Conservation (phyloP, 2,329 filamentous ascomycete genomes). For the Penicillium frequentans region DNA sequence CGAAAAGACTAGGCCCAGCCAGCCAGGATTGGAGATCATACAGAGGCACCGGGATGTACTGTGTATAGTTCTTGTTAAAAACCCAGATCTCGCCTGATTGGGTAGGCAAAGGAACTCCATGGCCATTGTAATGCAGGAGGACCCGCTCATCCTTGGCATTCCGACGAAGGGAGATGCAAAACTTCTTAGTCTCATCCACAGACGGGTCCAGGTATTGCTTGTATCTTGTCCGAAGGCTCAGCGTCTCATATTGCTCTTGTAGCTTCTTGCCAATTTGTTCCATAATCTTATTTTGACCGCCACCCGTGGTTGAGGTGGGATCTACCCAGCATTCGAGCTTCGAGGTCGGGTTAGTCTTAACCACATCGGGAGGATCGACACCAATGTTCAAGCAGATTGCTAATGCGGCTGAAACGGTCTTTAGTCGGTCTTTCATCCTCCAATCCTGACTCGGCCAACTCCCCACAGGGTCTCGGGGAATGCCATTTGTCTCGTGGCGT, state of each 20-base stretch:
- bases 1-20: slow-evolving; percentile 90
- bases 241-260: slow-evolving; percentile 94
- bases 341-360: slow-evolving; percentile 90
- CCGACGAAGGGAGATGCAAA: slow-evolving; percentile 82
- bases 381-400: slow-evolving; percentile 96
- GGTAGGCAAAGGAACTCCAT: slow-evolving; percentile 94
- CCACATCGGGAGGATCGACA: slow-evolving; percentile 93
- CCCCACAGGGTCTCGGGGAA: slow-evolving; percentile 64
- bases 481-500: slow-evolving; percentile 90
- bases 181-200: slow-evolving; percentile 95
- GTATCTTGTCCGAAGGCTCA: slow-evolving; percentile 93
- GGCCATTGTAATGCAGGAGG: slow-evolving; percentile 97
- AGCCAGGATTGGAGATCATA: slow-evolving; percentile 97
- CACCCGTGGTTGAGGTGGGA: slow-evolving; percentile 73
- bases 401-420: slow-evolving; percentile 93
- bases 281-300: slow-evolving; percentile 74
- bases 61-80: slow-evolving; percentile 97
- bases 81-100: slow-evolving; percentile 98
- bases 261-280: slow-evolving; percentile 94
- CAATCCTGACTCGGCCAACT: slow-evolving; percentile 76
- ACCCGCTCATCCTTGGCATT: slow-evolving; percentile 96
- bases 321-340: slow-evolving; percentile 98
- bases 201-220: slow-evolving; percentile 97
- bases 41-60: slow-evolving; percentile 95
- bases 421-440: slow-evolving; percentile 94